Evolutionary conservation across 2,329 filamentous ascomycete genomes (phyloP).

Genomic region (Sarocladiaceae sp.): DNA sequence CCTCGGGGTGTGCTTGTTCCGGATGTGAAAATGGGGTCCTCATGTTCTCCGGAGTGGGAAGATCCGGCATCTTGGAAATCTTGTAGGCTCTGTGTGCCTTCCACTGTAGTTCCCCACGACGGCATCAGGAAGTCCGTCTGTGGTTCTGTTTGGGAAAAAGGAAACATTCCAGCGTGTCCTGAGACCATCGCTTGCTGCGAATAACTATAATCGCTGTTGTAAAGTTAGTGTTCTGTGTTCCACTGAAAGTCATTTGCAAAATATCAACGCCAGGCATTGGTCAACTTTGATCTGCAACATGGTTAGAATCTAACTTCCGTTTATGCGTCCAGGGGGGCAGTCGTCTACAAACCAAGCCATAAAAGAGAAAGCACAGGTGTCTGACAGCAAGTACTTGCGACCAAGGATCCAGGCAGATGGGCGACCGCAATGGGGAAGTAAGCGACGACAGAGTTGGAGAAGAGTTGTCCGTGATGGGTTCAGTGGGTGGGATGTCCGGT

Average conservation of each 20-base stretch:
- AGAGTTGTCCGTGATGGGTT: no score
- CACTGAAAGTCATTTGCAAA: constrained; percentile 29
- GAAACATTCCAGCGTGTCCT: constrained; percentile 48
- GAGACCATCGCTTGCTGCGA: constrained; percentile 47
- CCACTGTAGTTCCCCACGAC: constrained; percentile 52
- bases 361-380: constrained; percentile 10
- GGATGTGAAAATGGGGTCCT: constrained; percentile 52
- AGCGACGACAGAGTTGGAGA: neutral
- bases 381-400: constrained; percentile 17
- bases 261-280: constrained; percentile 29
- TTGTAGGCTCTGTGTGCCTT: constrained; percentile 58
- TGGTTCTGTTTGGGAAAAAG: constrained; percentile 58
- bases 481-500: no score
- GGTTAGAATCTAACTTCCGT: constrained; percentile 19
- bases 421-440: no score
- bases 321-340: constrained; percentile 20
- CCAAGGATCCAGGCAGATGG: constrained; percentile 15
- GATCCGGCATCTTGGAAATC: constrained; percentile 48
- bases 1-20: constrained; percentile 51
- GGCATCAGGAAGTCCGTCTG: constrained; percentile 50
- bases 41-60: constrained; percentile 45
- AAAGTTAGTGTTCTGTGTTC: constrained; percentile 54
- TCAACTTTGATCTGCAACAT: constrained; percentile 53
- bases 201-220: constrained; percentile 53
- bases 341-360: constrained; percentile 22